Evolutionary conservation across 805 yeast species (phyloP).

Genomic region (Candida pseudofarinosa): DNA sequence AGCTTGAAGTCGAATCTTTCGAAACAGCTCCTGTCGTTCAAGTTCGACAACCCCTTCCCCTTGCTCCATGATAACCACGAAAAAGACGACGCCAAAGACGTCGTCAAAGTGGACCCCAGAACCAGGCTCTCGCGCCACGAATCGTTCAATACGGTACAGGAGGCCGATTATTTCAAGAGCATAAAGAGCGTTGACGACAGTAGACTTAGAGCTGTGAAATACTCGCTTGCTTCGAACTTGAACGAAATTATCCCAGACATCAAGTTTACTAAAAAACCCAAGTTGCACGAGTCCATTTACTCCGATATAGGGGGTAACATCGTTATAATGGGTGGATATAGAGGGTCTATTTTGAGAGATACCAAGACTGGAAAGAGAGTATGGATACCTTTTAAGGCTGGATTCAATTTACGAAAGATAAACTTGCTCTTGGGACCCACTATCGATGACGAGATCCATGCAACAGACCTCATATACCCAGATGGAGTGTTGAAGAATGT

Average conservation of each 20-base stretch:
- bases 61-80: slow-evolving; percentile 10
- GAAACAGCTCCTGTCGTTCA: slow-evolving; percentile 20
- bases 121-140: slow-evolving; percentile 49
- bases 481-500: slow-evolving; percentile 77
- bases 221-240: slow-evolving; percentile 52
- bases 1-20: slow-evolving; percentile 23
- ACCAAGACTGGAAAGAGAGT: slow-evolving; percentile 57
- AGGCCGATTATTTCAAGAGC: slow-evolving; percentile 51
- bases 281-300: slow-evolving; percentile 44
- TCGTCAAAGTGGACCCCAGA: slow-evolving; percentile 25
- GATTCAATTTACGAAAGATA: slow-evolving; percentile 66
- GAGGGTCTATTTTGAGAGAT: slow-evolving; percentile 78
- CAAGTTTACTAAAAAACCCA: slow-evolving; percentile 14
- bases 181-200: slow-evolving; percentile 61
- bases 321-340: slow-evolving; percentile 79
- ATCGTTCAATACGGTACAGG: slow-evolving; percentile 59
- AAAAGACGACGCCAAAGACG: slow-evolving; percentile 26
- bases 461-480: slow-evolving; percentile 53
- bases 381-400: slow-evolving; percentile 89
- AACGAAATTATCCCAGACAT: slow-evolving; percentile 36
- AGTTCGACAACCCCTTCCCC: slow-evolving; percentile 21
- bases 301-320: slow-evolving; percentile 71
- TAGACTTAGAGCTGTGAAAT: slow-evolving; percentile 64
- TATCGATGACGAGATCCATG: slow-evolving; percentile 61
- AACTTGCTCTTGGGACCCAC: slow-evolving; percentile 70